A percentile compares a stretch with the other conserved stretches of the same genome.
Conservation (phyloP, 257 asterid species). For the Solanum sejunctum region DNA sequence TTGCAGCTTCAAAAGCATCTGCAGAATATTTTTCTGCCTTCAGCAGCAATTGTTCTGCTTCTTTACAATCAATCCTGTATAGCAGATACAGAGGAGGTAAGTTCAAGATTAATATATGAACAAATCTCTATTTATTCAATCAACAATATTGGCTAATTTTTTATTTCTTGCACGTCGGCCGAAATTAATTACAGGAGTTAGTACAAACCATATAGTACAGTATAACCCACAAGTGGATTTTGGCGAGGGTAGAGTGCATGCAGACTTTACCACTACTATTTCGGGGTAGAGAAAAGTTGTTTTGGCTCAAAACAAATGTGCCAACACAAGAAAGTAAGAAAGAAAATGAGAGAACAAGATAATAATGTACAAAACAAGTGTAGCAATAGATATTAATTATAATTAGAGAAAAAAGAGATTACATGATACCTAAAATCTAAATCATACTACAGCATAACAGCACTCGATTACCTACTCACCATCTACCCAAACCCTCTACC, state of each 20-base stretch:
- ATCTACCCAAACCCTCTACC: background rate
- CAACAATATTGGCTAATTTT: background rate
- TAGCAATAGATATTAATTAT: background rate
- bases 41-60: constrained; percentile 52
- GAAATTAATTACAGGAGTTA: background rate
- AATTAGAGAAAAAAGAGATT: background rate
- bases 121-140: background rate
- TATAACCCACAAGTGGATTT: background rate
- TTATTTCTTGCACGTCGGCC: background rate
- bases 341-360: background rate
- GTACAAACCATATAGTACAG: background rate
- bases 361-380: background rate
- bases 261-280: background rate
- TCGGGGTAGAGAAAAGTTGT: background rate
- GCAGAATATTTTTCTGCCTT: constrained; percentile 54
- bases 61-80: constrained; percentile 64
- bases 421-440: background rate
- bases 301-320: background rate
- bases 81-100: background rate
- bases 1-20: constrained; percentile 80
- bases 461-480: background rate
- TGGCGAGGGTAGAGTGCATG: background rate
- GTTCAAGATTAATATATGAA: background rate
- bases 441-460: background rate
- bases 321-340: background rate